These are phyloP conservation scores for Fusarium napiforme DNA, from an alignment of 2,329 filamentous ascomycete species.

Conservation along the genomic window DNA sequence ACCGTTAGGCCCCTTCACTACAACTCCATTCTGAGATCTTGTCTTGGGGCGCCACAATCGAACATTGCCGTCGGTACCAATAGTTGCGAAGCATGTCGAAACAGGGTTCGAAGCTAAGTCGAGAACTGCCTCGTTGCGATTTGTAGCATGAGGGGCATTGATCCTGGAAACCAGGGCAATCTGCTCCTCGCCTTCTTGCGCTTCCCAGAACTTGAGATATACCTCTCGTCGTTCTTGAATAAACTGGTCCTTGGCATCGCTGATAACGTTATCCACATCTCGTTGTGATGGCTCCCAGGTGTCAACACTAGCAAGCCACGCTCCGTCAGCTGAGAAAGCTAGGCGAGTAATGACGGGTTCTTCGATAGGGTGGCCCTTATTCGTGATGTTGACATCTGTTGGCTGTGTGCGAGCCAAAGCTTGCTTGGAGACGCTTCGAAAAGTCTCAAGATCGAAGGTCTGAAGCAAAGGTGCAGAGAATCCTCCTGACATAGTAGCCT, in stretches of 20 bases:
- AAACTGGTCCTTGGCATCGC: conserved; percentile 56
- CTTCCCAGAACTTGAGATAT: conserved; percentile 90
- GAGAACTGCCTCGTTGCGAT: conserved; percentile 69
- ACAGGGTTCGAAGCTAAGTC: conserved; percentile 78
- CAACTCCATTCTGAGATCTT: conserved; percentile 74
- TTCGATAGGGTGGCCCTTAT: conserved; percentile 75
- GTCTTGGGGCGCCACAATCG: conserved; percentile 84
- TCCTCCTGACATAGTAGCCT: conserved; percentile 63
- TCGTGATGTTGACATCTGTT: conserved; percentile 81
- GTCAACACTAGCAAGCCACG: conserved; percentile 92
- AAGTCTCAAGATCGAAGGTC: conserved; percentile 84
- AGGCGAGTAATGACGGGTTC: conserved; percentile 83
- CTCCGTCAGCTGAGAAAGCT: conserved; percentile 80
- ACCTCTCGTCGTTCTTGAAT: conserved; percentile 72
- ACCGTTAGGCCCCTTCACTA: conserved; percentile 67
- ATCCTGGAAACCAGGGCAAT: conserved; percentile 86
- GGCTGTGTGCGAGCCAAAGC: conserved; percentile 88
- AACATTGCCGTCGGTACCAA: conserved; percentile 82
- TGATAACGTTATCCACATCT: conserved; percentile 67
- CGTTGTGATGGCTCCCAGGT: conserved; percentile 82
- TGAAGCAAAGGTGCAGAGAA: conserved; percentile 74
- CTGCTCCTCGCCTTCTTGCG: conserved; percentile 64
- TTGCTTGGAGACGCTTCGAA: conserved; percentile 84
- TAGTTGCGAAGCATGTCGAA: conserved; percentile 79
- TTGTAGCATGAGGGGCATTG: conserved; percentile 79